phyloP scores from a whole-genome alignment of 768 basidiomycete genomes.

The Pulveroboletus sp. region DNA sequence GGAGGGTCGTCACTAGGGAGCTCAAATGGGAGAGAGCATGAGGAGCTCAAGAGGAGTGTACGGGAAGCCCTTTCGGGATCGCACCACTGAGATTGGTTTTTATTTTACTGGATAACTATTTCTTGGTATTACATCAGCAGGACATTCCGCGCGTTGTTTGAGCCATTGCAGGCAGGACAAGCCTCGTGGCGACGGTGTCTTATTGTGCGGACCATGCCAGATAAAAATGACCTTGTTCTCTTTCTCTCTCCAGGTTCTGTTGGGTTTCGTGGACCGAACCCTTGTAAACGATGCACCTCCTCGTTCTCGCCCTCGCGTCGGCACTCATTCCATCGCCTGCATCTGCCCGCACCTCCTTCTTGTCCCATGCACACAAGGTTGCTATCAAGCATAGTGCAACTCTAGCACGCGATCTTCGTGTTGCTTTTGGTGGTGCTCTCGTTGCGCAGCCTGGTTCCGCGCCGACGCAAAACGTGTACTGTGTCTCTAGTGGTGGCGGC shows the following conservation, averaged over 20 bases:
- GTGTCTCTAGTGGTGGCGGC: conserved; percentile 28
- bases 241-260: conserved; percentile 1
- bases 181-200: not conserved
- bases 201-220: not conserved
- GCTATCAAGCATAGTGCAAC: conserved; percentile 58
- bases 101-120: not conserved
- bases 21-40: conserved; percentile 60
- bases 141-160: not conserved
- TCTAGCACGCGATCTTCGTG: conserved; percentile 66
- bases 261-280: conserved; percentile 25
- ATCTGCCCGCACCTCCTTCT: conserved; percentile 30
- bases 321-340: conserved; percentile 19
- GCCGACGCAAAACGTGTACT: conserved; percentile 34
- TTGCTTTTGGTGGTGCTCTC: conserved; percentile 57
- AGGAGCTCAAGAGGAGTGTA: conserved; percentile 79
- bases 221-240: not conserved
- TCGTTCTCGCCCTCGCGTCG: conserved; percentile 32
- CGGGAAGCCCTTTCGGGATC: conserved; percentile 76
- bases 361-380: conserved; percentile 47
- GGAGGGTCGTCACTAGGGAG: conserved; percentile 69
- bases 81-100: conserved; percentile 32
- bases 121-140: conserved; percentile 8
- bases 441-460: conserved; percentile 37
- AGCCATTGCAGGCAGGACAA: too few species aligned
- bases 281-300: conserved; percentile 24